A percentile compares a stretch with the other conserved stretches of the same genome.
Evolutionary conservation across 176 grass and related monocot genomes (phyloP).

Genomic region (Zoysia japonica): DNA sequence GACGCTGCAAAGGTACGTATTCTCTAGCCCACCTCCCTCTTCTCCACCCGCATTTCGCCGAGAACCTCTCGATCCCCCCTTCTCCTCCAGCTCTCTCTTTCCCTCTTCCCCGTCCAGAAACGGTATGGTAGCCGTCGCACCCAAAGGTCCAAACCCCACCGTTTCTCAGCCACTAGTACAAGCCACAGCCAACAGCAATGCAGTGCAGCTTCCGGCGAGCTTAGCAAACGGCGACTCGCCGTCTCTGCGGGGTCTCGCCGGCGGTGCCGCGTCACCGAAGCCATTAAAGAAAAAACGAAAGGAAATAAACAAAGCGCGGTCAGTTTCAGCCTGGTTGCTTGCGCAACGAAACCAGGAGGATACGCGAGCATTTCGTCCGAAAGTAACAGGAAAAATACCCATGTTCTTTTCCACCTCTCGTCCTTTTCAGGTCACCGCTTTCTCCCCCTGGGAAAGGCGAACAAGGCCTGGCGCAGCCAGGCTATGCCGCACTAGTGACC

Average conservation of each 20-base stretch:
- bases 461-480: neutral
- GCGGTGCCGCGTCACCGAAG: neutral
- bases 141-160: neutral
- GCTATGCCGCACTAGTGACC: slow-evolving; percentile 7
- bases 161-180: neutral
- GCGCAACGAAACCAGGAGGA: neutral
- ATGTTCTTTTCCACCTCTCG: neutral
- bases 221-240: neutral
- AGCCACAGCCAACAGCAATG: neutral
- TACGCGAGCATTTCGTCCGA: neutral
- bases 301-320: neutral
- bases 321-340: neutral
- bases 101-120: too few species aligned
- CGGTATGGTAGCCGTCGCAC: neutral
- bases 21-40: neutral
- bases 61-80: neutral
- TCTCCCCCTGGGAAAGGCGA: slow-evolving; percentile 10
- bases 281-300: neutral
- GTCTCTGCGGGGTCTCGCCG: neutral
- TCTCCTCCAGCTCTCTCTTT: neutral
- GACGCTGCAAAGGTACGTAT: slow-evolving; percentile 36
- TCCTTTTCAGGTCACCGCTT: slow-evolving; percentile 46
- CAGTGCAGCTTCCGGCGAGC: neutral
- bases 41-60: neutral
- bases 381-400: slow-evolving; percentile 12